These are phyloP conservation scores for Kalanchoe fedtschenkoi DNA, from an alignment of 164 flowering plant species.

Conservation along the genomic window DNA sequence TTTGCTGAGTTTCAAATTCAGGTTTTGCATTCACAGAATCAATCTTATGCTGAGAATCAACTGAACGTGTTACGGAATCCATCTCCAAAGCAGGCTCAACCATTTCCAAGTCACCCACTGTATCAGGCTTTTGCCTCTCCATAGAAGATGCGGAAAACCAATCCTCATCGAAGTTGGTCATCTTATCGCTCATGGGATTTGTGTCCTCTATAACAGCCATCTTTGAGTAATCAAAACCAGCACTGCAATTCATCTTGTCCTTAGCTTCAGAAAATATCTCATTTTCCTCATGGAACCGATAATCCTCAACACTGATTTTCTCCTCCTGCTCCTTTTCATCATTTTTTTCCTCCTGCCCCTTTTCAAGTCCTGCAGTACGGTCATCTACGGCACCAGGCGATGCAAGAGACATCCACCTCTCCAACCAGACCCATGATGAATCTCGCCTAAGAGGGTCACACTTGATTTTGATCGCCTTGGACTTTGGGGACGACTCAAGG, in stretches of 20 bases:
- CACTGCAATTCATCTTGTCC: background rate
- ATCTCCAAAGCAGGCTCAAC: conserved; percentile 4
- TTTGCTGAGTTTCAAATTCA: conserved; percentile 8
- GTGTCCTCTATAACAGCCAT: background rate
- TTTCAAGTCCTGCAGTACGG: conserved; percentile 17
- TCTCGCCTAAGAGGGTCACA: conserved; percentile 57
- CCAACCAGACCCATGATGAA: conserved; percentile 89
- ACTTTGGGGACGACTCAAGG: conserved; percentile 55
- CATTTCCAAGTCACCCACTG: background rate
- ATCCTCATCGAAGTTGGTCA: conserved; percentile 14
- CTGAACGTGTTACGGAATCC: conserved; percentile 13
- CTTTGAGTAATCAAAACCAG: background rate
- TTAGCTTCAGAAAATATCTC: background rate
- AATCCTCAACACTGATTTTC: background rate
- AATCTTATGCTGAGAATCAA: conserved; percentile 11
- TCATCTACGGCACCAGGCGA: conserved; percentile 22
- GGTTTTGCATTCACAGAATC: conserved; percentile 16
- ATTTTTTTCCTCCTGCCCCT: too few species aligned
- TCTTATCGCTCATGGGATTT: background rate
- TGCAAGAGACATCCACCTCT: conserved; percentile 86
- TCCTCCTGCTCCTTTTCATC: too few species aligned
- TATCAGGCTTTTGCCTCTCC: background rate
- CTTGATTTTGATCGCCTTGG: conserved; percentile 47
- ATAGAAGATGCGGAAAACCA: background rate
- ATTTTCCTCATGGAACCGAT: background rate